Evolutionary conservation across 805 yeast genomes (phyloP).

Genomic region (Wickerhamiella cacticola): DNA sequence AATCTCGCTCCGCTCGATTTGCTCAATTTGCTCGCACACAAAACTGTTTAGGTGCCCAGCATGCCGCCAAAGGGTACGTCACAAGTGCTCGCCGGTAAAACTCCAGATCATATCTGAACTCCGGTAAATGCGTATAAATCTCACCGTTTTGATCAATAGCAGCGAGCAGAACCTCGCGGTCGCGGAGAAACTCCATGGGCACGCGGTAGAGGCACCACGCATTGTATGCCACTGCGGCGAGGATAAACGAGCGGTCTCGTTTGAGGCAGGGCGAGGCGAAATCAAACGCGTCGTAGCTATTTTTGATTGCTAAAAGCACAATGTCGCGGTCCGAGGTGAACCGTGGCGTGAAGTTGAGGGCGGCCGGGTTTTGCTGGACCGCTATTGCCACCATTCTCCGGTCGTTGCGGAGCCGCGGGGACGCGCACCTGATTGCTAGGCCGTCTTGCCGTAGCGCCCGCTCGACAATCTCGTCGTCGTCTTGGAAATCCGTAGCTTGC

Average conservation of each 20-base stretch:
- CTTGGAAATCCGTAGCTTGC: not conserved
- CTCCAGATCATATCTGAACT: not conserved
- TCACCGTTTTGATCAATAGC: not conserved
- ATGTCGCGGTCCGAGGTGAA: conserved; percentile 1
- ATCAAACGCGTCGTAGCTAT: not conserved
- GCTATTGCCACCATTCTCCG: not conserved
- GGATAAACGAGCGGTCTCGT: not conserved
- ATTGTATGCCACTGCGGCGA: not conserved
- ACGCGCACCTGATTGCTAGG: not conserved
- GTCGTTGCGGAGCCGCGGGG: not conserved
- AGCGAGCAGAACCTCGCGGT: not conserved
- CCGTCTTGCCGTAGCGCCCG: not conserved
- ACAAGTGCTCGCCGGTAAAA: not conserved
- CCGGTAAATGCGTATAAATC: not conserved
- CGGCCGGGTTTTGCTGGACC: conserved; percentile 1
- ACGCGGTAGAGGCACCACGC: not conserved
- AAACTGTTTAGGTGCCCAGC: not conserved
- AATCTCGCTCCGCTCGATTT: too few species aligned
- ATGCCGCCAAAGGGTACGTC: not conserved
- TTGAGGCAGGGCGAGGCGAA: not conserved
- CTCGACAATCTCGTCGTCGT: not conserved
- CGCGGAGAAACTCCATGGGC: not conserved
- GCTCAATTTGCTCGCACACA: too few species aligned
- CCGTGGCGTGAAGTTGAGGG: not conserved
- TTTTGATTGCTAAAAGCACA: not conserved